Base-by-base conservation (phyloP, 1,139 yeast genomes). In the Nematodospora anomalae region DNA sequence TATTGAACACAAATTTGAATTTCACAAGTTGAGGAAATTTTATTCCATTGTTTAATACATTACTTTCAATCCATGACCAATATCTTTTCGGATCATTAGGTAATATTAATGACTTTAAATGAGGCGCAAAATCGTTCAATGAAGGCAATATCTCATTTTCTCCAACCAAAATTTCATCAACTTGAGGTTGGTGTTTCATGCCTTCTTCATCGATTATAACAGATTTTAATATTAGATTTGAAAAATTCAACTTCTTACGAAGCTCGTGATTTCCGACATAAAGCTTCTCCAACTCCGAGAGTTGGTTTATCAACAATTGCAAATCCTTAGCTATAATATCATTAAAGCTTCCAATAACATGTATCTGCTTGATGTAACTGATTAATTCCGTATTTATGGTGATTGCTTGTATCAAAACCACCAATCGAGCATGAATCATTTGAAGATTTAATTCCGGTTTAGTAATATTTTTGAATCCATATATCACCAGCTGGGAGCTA, bases 371-470 rank as follows among this genome's bases (percentile, higher is more conserved):
- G 2, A 67, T 47, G 39, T 52, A 52, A 5, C 39, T 39, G 1
- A 46, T 43, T 34, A 69, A 53, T 11, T 43, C 47, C 0, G 58
- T 53, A 41, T 69, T 69, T 13, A 67, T 43, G 7, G 30, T 32
- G 13, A 69, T 38, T 1, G 72, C 52, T 26, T 47, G 47, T 16
- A 49, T 47, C 31, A 70, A 47, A 0, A 60, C 54, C 29, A 46
- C 36, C 20, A 69, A 37, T 33, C 68, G 51, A 3, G 67, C 69
- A 26, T 46, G 46, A 14, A 69, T 53, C 52, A 69, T 45, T 31
- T 51, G 52, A 16, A 41, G 33, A 8, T 52, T 58, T 2, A 47
- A 16, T 8, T 29, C 33, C 10, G 30, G 28, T 10, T 38, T 27
- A 4, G 25, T 28, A 8, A 32, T 10, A 10, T 41, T 40, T 4